Base-by-base conservation (phyloP, 345 rosid species). In the Aegle marmelos region DNA sequence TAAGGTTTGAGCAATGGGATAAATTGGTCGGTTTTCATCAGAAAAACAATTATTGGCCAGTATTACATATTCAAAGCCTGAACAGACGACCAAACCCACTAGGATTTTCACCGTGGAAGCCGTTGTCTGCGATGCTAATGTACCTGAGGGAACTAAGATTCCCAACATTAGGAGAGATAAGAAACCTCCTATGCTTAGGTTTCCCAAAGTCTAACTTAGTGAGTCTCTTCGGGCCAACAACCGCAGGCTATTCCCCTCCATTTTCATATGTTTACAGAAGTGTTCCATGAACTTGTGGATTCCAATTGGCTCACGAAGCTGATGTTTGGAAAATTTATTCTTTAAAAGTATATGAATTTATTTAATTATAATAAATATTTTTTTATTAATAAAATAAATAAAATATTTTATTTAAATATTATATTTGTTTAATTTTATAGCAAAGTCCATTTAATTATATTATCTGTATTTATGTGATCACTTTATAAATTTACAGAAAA, bases 1-100 rank as follows among this genome's bases (percentile, higher is more conserved):
- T 4, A 45, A 83, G 75, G 24, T 77, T 73, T 1, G 80, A 62
- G 30, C 79, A 77, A 53, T 1, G 5, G 21, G 83, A 61, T 19
- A 77, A 41, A 48, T 73, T 83, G 6, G 8, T 13, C 7, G 86
- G 83, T 21, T 60, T 13, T 36, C 17, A 24, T 80, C 78, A 4
- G 3, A 4, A 36, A 82, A 70, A 0, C 71, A 70, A 7, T 82
- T 84, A 30, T 80, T 76, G 2, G 0, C 0, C 3, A 80, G 76
- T 0, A 0, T 0, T 6, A 78, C 24, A 9, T 0, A 10, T 27
- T 57, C 33, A n/a, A n/a, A 83, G 67, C 56, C 72, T 31, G 6
- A 13, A 2, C 45, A 83, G 65, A 11, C 21, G n/a, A 16, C 81
- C 78, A 0, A 83, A 11, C 56, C 79, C 73, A 4, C 10, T 50